Conservation (phyloP, 2,329 filamentous ascomycete species). For the Aureobasidium mangrovei region DNA sequence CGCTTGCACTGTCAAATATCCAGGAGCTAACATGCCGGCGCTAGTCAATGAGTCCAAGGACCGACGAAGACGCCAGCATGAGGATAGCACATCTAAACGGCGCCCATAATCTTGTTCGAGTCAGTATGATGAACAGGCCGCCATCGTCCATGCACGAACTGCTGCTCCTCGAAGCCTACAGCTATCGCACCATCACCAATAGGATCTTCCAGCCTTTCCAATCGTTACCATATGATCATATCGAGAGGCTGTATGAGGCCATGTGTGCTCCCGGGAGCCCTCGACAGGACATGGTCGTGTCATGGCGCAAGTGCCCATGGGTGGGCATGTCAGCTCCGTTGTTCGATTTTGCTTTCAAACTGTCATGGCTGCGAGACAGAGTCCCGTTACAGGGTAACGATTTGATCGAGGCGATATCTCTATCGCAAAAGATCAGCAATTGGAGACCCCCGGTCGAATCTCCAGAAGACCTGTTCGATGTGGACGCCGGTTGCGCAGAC, state of each 20-base stretch:
- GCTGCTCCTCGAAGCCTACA: conserved; percentile 6
- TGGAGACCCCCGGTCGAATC: conserved; percentile 2
- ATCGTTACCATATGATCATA: not conserved
- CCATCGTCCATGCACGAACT: conserved; percentile 7
- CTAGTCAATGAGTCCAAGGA: not conserved
- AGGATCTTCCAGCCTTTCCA: not conserved
- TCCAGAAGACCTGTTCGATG: conserved; percentile 5
- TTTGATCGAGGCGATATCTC: not conserved
- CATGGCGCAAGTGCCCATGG: conserved; percentile 8
- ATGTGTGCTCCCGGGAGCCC: conserved; percentile 8
- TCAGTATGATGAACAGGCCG: not conserved
- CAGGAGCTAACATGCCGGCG: not conserved
- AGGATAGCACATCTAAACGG: conserved; percentile 6
- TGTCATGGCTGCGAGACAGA: conserved; percentile 1
- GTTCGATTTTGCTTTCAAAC: not conserved
- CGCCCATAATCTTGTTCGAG: not conserved
- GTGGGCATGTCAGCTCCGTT: conserved; percentile 7
- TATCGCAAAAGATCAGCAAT: not conserved
- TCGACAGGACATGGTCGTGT: not conserved
- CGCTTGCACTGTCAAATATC: not conserved
- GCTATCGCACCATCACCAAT: not conserved
- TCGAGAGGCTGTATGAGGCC: not conserved
- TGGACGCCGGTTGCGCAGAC: not conserved
- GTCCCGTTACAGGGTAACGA: not conserved
- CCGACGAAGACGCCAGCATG: conserved; percentile 2